These are phyloP conservation scores for Tuber calosporum DNA, from an alignment of 495 filamentous ascomycete genomes.

Conservation along the genomic window DNA sequence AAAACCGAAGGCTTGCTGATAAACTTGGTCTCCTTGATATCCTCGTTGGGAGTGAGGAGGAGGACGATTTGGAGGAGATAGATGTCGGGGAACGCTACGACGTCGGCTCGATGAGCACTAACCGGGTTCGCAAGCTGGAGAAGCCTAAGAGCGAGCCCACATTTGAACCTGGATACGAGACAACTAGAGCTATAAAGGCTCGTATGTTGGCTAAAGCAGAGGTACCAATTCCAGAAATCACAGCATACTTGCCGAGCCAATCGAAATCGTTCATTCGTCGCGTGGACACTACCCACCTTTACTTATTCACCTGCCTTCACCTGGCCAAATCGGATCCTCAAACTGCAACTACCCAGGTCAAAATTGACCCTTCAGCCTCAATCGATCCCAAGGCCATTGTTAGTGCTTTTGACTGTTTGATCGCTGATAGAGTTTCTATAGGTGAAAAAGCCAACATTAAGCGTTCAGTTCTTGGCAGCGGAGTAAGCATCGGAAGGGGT, in stretches of 20 bases:
- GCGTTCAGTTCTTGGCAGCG: conserved; percentile 76
- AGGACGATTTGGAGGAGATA: conserved; percentile 7
- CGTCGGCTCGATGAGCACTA: conserved; percentile 56
- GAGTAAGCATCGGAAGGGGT: conserved; percentile 71
- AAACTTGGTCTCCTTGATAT: conserved; percentile 69
- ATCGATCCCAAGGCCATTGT: conserved; percentile 71
- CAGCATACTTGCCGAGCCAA: conserved; percentile 39
- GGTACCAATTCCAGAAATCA: conserved; percentile 48
- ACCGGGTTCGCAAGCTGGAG: conserved; percentile 41
- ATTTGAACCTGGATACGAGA: not conserved
- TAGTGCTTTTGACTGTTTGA: conserved; percentile 64
- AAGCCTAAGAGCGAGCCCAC: conserved; percentile 14
- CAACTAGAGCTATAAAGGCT: conserved; percentile 8
- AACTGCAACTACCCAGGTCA: conserved; percentile 57
- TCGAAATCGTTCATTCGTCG: conserved; percentile 62
- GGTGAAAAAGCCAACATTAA: conserved; percentile 79
- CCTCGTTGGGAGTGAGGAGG: conserved; percentile 48
- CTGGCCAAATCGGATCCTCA: conserved; percentile 57
- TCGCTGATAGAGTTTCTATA: conserved; percentile 78
- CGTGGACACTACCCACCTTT: conserved; percentile 74
- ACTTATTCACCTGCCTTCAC: conserved; percentile 72
- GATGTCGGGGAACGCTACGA: conserved; percentile 52
- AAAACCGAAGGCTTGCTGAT: conserved; percentile 64
- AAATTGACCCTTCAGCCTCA: conserved; percentile 70
- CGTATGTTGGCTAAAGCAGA: conserved; percentile 13